These are phyloP conservation scores for Volvariella volvacea DNA, from an alignment of 1,284 basidiomycete species.

Conservation along the genomic window DNA sequence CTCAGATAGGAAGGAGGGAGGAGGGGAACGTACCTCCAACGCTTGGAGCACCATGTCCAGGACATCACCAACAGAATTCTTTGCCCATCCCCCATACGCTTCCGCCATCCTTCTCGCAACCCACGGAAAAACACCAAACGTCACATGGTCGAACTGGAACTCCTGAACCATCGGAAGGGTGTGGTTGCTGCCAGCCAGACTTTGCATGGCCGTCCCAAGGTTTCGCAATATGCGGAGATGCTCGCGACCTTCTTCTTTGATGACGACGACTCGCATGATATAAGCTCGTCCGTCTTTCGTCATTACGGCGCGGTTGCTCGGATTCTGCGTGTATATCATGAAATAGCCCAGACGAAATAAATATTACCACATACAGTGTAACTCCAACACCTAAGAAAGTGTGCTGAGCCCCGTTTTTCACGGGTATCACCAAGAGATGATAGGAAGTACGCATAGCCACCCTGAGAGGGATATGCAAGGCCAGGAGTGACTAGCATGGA, in stretches of 20 bases:
- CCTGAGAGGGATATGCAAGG: no score
- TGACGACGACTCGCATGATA: slow-evolving; percentile 15
- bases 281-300: slow-evolving; percentile 16
- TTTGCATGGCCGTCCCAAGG: slow-evolving; percentile 13
- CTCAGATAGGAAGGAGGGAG: not conserved
- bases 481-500: no score
- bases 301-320: slow-evolving; percentile 11
- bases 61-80: slow-evolving; percentile 22
- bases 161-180: slow-evolving; percentile 20
- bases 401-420: no score
- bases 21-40: slow-evolving; percentile 17
- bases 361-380: no score
- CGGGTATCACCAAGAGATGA: no score
- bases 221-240: slow-evolving; percentile 16
- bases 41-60: slow-evolving; percentile 23
- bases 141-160: slow-evolving; percentile 19
- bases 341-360: no score
- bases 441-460: no score
- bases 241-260: slow-evolving; percentile 14
- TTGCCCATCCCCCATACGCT: slow-evolving; percentile 13
- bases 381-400: no score
- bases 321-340: slow-evolving; percentile 10
- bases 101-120: slow-evolving; percentile 11
- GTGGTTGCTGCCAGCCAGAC: slow-evolving; percentile 17
- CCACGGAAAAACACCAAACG: slow-evolving; percentile 22